Conservation (phyloP, 2,329 filamentous ascomycete species). For the Seiridium unicorne region DNA sequence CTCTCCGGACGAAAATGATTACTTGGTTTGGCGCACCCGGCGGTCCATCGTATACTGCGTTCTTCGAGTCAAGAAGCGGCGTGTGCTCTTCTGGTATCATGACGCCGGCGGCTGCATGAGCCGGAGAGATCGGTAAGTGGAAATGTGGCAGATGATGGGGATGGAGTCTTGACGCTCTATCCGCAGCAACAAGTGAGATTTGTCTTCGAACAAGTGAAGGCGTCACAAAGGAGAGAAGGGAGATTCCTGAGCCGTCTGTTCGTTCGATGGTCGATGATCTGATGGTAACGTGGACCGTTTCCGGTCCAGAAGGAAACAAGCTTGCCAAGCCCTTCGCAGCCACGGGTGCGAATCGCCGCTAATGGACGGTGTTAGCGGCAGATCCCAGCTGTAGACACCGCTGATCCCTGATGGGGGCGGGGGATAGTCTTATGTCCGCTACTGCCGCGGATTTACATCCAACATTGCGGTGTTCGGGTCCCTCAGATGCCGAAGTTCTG, state of each 20-base stretch:
- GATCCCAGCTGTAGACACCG: neutral
- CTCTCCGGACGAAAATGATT: neutral
- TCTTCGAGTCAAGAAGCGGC: neutral
- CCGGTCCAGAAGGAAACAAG: too few relatives aligned
- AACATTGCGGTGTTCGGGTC: neutral
- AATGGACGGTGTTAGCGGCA: neutral
- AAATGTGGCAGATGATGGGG: neutral
- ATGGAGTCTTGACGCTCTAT: too few relatives aligned
- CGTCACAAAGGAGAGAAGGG: too few relatives aligned
- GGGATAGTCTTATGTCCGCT: neutral
- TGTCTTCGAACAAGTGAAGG: too few relatives aligned
- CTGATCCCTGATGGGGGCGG: neutral
- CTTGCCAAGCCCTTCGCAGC: too few relatives aligned
- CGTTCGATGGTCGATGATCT: too few relatives aligned
- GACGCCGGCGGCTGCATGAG: neutral
- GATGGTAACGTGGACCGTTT: too few relatives aligned
- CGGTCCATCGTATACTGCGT: neutral
- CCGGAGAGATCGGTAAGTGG: neutral
- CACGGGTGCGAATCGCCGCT: too few relatives aligned
- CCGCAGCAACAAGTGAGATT: too few relatives aligned
- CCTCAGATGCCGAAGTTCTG: neutral
- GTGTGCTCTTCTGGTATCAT: constrained; percentile 5
- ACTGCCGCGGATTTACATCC: neutral
- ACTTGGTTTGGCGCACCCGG: neutral
- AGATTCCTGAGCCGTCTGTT: too few relatives aligned